These are phyloP conservation scores for Clonostachys solani DNA, from an alignment of 2,329 filamentous ascomycete genomes.

Conservation along the genomic window DNA sequence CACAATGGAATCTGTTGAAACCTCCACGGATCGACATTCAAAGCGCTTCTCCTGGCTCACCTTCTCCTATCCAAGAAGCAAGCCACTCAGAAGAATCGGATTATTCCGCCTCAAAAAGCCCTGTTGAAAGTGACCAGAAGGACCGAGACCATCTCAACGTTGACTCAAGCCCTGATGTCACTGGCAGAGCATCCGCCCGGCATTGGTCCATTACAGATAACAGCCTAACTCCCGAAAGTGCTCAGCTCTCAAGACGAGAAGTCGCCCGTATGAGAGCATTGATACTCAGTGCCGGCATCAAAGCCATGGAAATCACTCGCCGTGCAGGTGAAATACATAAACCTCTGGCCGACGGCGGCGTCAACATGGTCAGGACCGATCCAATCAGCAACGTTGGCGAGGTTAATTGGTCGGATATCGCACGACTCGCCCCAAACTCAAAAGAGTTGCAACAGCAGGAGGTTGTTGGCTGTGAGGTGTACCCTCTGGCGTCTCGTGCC, in stretches of 20 bases:
- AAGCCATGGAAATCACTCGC: constrained; percentile 74
- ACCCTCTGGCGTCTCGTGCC: constrained; percentile 47
- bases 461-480: constrained; percentile 37
- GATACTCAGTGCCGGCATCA: constrained; percentile 81
- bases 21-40: constrained; percentile 44
- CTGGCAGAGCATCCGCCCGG: constrained; percentile 13
- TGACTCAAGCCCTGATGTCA: constrained; percentile 17
- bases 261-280: constrained; percentile 74
- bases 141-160: constrained; percentile 12
- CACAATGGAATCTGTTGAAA: constrained; percentile 42
- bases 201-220: constrained; percentile 50
- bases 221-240: constrained; percentile 24
- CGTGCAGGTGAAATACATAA: constrained; percentile 50
- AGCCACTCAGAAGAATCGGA: constrained; percentile 29
- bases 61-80: not conserved
- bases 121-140: no score
- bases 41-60: constrained; percentile 23
- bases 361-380: constrained; percentile 8
- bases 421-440: constrained; percentile 30
- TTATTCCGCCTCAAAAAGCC: no score
- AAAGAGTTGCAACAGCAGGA: constrained; percentile 22
- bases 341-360: constrained; percentile 18
- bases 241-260: constrained; percentile 60
- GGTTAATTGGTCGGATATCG: constrained; percentile 36
- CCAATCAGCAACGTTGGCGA: constrained; percentile 11